Conservation (phyloP, 805 yeast genomes). For the Starmera caribaea region DNA sequence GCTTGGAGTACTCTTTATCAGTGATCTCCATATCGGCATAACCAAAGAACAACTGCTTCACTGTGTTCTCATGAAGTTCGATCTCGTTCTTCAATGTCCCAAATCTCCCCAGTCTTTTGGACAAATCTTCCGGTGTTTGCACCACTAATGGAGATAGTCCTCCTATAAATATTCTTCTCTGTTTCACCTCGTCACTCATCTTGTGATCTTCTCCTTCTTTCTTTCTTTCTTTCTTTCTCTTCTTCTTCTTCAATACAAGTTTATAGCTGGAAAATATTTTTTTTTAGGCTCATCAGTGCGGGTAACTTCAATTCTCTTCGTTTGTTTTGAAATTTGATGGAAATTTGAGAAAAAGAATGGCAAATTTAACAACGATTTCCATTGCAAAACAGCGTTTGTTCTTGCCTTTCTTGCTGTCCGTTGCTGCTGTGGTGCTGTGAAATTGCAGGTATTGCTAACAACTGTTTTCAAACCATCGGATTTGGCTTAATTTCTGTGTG, state of each 20-base stretch:
- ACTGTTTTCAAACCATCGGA: too few species aligned
- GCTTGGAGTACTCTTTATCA: slow-evolving; percentile 33
- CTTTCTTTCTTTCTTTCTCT: background rate
- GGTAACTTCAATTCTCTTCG: background rate
- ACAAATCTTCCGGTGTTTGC: slow-evolving; percentile 34
- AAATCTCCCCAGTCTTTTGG: slow-evolving; percentile 47
- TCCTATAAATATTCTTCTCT: slow-evolving; percentile 52
- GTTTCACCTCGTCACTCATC: slow-evolving; percentile 1
- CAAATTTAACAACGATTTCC: background rate
- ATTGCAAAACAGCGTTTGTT: too few species aligned
- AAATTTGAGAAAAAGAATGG: too few species aligned
- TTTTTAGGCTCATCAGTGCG: background rate
- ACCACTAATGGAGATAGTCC: slow-evolving; percentile 48
- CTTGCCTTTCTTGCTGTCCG: too few species aligned
- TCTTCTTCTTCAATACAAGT: background rate
- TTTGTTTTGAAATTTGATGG: background rate
- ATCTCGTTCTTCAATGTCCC: slow-evolving; percentile 41
- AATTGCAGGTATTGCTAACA: too few species aligned
- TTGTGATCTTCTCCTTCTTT: too few species aligned
- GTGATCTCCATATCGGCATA: slow-evolving; percentile 51
- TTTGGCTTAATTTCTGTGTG: too few species aligned
- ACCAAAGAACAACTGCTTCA: slow-evolving; percentile 38
- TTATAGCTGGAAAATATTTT: background rate
- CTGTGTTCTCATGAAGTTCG: slow-evolving; percentile 46
- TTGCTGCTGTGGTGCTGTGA: too few species aligned